phyloP scores from a whole-genome alignment of 2,329 filamentous ascomycete genomes.

The Chaetomiaceae sp. region DNA sequence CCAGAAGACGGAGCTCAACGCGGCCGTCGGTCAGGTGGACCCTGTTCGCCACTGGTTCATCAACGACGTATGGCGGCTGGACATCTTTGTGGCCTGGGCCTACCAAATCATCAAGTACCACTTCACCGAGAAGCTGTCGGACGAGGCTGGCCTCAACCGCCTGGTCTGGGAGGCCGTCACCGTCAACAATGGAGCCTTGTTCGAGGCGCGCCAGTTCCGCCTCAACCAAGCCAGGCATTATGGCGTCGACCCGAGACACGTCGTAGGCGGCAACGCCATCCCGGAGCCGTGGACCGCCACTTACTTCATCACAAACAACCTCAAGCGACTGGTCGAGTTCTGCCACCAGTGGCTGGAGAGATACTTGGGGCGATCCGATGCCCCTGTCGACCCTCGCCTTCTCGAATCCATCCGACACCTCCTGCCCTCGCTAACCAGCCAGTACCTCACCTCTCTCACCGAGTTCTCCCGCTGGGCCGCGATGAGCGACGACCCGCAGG shows the following conservation, averaged over 20 bases:
- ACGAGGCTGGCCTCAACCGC: slow-evolving; percentile 50
- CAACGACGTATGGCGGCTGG: slow-evolving; percentile 66
- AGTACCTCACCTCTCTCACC: slow-evolving; percentile 50
- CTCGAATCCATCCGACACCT: slow-evolving; percentile 45
- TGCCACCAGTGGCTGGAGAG: slow-evolving; percentile 52
- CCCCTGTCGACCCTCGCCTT: slow-evolving; percentile 35
- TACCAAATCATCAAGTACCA: slow-evolving; percentile 71
- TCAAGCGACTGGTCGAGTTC: slow-evolving; percentile 56
- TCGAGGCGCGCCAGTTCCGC: slow-evolving; percentile 67
- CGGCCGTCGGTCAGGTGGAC: slow-evolving; percentile 67
- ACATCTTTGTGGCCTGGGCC: slow-evolving; percentile 74
- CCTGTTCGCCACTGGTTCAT: slow-evolving; percentile 83
- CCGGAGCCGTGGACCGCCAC: slow-evolving; percentile 84
- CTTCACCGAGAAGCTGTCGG: slow-evolving; percentile 57
- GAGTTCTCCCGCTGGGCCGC: slow-evolving; percentile 51
- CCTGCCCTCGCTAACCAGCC: slow-evolving; percentile 49
- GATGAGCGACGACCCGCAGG: slow-evolving; percentile 41
- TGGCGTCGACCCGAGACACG: slow-evolving; percentile 63
- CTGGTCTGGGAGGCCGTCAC: slow-evolving; percentile 64
- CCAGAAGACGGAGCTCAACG: slow-evolving; percentile 64
- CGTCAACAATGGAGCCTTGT: slow-evolving; percentile 64
- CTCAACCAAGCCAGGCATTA: slow-evolving; percentile 65
- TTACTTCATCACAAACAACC: slow-evolving; percentile 56
- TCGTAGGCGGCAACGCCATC: slow-evolving; percentile 61
- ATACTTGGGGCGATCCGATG: slow-evolving; percentile 33